Evolutionary conservation across 2,329 filamentous ascomycete genomes (phyloP).

Genomic region (Pyricularia pennisetigena): DNA sequence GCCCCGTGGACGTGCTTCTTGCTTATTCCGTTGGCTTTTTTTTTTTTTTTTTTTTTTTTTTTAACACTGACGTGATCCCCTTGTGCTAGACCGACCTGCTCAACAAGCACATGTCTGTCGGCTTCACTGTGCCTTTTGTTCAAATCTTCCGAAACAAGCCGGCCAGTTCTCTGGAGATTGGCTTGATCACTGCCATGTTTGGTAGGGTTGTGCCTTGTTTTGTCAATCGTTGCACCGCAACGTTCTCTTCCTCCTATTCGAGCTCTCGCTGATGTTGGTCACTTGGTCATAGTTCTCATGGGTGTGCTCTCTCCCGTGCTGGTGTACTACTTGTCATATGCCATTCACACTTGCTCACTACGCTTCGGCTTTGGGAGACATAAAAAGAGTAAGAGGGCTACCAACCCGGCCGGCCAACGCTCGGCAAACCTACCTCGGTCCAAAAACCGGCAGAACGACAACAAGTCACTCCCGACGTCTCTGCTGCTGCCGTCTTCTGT

Average conservation of each 20-base stretch:
- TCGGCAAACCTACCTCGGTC: not conserved
- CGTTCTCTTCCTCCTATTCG: not conserved
- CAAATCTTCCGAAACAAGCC: slow-evolving; percentile 26
- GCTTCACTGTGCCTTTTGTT: slow-evolving; percentile 39
- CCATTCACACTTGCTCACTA: slow-evolving; percentile 12
- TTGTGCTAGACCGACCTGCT: slow-evolving; percentile 33
- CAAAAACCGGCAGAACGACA: not conserved
- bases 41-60: not conserved
- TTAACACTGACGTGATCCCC: slow-evolving; percentile 3
- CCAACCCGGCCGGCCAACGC: not conserved
- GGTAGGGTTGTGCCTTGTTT: slow-evolving; percentile 20
- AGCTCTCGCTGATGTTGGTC: not conserved
- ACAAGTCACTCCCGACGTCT: not conserved
- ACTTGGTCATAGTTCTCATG: slow-evolving; percentile 16
- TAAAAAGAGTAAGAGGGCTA: not conserved
- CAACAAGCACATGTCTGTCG: slow-evolving; percentile 39
- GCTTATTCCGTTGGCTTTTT: not conserved
- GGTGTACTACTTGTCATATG: slow-evolving; percentile 17
- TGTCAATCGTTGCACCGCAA: not conserved
- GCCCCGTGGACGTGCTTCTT: too few species aligned
- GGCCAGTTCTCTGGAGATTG: slow-evolving; percentile 25
- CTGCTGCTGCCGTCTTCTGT: not conserved
- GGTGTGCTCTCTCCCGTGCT: slow-evolving; percentile 19
- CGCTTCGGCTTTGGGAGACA: not conserved
- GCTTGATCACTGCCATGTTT: slow-evolving; percentile 32